Base-by-base conservation (phyloP, 106 monocot genomes). In the Alisma plantagoaquatica region DNA sequence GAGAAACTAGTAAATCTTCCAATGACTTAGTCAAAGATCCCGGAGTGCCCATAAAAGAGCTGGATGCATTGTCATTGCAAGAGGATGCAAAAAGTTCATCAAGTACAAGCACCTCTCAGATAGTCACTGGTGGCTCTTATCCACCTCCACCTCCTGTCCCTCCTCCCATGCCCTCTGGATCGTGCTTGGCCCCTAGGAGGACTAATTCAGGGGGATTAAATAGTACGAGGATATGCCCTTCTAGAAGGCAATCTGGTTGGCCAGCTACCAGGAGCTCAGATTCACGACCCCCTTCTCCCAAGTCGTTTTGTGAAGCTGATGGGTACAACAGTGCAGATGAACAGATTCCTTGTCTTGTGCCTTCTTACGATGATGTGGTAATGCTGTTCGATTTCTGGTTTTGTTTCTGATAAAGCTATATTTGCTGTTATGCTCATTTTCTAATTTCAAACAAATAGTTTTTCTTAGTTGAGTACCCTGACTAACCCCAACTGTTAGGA, bases 321-420 rank as follows among this genome's bases (percentile, higher is more conserved):
- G 98, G 90, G 23, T 99, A 99, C 56, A 99, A 99, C 43, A 99
- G 98, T 70, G 78, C 90, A 12, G 98, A 99, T 64, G 98, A 99
- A 54, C 98, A 90, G 31, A 72, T 63, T 33, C 70, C 85, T 29
- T 79, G 89, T 59, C 85, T 70, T 70, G 58, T 63, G 12, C 77
- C 90, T 15, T 68, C 76, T 21, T 85, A 82, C 72, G 70, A 74
- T 60, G 98, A 99, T 62, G 59, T 49, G 38, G 98, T 99, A 79
- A 64, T 65, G 31, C 61, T 3, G 43, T 23, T 53, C n/a, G n/a
- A n/a, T n/a, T n/a, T n/a, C n/a, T n/a, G n/a, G n/a, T n/a, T n/a
- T n/a, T n/a, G n/a, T n/a, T n/a, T n/a, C n/a, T n/a, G n/a, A n/a
- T n/a, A n/a, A n/a, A 20, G 9, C 19, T 53, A 11, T 54, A 33